phyloP scores from a whole-genome alignment of 2,329 filamentous ascomycete species.

The Colletotrichum gloeosporioides region DNA sequence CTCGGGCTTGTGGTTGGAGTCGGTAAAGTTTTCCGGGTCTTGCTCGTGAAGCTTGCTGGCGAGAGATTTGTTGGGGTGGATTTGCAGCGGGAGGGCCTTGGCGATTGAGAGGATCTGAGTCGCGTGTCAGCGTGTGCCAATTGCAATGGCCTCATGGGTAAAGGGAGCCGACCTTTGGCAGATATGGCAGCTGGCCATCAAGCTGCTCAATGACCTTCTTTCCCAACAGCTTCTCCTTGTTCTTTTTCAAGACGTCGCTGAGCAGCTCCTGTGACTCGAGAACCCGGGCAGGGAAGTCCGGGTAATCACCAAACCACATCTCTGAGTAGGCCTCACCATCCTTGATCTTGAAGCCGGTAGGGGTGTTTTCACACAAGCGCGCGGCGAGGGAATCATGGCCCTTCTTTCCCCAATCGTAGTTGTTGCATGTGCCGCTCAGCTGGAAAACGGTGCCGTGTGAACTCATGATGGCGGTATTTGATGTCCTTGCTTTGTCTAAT shows the following conservation, averaged over 20 bases:
- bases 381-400: conserved; percentile 71
- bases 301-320: conserved; percentile 83
- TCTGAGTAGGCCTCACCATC: conserved; percentile 66
- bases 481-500: rapidly evolving
- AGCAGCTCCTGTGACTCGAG: conserved; percentile 68
- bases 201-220: conserved; percentile 66
- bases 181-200: conserved; percentile 67
- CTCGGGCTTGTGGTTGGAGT: conserved; percentile 81
- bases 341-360: conserved; percentile 67
- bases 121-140: neutral
- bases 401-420: conserved; percentile 75
- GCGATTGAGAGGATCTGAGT: conserved; percentile 71
- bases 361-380: conserved; percentile 68
- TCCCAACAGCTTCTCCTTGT: conserved; percentile 69
- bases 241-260: conserved; percentile 65
- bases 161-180: conserved; percentile 63
- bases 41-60: conserved; percentile 67
- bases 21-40: conserved; percentile 70
- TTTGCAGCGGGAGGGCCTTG: conserved; percentile 76
- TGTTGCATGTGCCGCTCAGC: conserved; percentile 54
- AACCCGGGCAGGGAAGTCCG: conserved; percentile 70
- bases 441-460: conserved; percentile 43
- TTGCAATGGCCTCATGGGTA: neutral
- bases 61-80: conserved; percentile 75
- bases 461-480: neutral